Conservation (phyloP, 1,284 basidiomycete genomes). For the Marasmius sp. region DNA sequence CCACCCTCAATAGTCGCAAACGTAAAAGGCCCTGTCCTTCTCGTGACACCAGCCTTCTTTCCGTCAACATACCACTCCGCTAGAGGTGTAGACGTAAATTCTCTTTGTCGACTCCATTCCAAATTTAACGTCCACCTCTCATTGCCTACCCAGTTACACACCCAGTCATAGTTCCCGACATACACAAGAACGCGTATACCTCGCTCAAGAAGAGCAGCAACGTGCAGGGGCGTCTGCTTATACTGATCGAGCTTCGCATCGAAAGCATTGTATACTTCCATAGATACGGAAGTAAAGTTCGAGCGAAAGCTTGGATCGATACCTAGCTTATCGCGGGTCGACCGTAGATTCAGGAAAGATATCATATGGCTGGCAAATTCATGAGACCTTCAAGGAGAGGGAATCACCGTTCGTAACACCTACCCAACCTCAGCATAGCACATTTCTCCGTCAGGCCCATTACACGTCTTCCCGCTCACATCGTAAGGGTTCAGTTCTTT, state of each 20-base stretch:
- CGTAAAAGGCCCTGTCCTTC: neutral
- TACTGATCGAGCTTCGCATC: slow-evolving; percentile 33
- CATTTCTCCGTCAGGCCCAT: slow-evolving; percentile 26
- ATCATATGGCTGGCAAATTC: slow-evolving; percentile 39
- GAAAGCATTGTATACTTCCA: slow-evolving; percentile 43
- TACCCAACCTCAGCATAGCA: slow-evolving; percentile 53
- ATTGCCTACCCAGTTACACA: slow-evolving; percentile 77
- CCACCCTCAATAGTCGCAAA: slow-evolving; percentile 5
- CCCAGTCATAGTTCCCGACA: slow-evolving; percentile 69
- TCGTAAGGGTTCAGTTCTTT: slow-evolving; percentile 30
- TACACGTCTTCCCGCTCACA: slow-evolving; percentile 54
- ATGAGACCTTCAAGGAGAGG: neutral
- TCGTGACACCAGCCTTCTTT: neutral
- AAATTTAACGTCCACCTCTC: slow-evolving; percentile 58
- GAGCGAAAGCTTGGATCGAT: slow-evolving; percentile 44
- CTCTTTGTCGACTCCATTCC: slow-evolving; percentile 59
- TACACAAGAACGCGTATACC: slow-evolving; percentile 74
- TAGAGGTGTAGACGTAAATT: slow-evolving; percentile 43
- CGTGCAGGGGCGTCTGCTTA: slow-evolving; percentile 51
- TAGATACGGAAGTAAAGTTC: slow-evolving; percentile 51
- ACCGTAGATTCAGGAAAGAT: slow-evolving; percentile 54
- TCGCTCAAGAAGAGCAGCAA: slow-evolving; percentile 73
- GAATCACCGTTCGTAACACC: slow-evolving; percentile 7
- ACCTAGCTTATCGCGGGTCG: slow-evolving; percentile 55
- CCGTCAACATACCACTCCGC: slow-evolving; percentile 30